These are phyloP conservation scores for Heterobasidion annosum DNA, from an alignment of 1,284 basidiomycete genomes.

Conservation along the genomic window DNA sequence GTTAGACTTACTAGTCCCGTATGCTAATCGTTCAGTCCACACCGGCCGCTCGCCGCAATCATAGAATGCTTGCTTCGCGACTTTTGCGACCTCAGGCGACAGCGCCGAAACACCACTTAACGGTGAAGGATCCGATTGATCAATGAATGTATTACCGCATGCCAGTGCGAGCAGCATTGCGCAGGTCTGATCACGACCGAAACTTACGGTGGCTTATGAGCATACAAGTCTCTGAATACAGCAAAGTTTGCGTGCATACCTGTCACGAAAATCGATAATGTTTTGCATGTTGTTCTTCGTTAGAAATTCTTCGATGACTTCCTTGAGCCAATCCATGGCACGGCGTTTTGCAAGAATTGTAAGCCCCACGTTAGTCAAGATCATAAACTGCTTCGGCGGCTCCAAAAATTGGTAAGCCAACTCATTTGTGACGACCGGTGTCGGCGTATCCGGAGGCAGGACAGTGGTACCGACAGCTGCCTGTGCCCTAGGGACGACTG, in stretches of 20 bases:
- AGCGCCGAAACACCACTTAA: constrained; percentile 41
- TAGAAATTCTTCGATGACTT: constrained; percentile 65
- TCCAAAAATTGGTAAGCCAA: constrained; percentile 74
- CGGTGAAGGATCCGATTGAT: constrained; percentile 37
- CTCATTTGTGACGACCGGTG: constrained; percentile 60
- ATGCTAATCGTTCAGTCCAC: constrained; percentile 68
- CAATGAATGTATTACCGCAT: constrained; percentile 68
- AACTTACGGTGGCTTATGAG: constrained; percentile 39
- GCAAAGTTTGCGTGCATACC: constrained; percentile 26
- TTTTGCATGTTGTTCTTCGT: constrained; percentile 58
- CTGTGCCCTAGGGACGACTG: constrained; percentile 37
- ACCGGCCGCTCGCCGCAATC: constrained; percentile 78
- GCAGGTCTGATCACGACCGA: constrained; percentile 83
- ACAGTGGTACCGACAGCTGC: constrained; percentile 13
- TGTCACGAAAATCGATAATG: constrained; percentile 67
- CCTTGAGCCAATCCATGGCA: constrained; percentile 75
- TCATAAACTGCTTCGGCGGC: constrained; percentile 70
- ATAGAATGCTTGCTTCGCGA: constrained; percentile 76
- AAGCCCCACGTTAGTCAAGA: constrained; percentile 80
- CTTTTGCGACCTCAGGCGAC: constrained; percentile 50
- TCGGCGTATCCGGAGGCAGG: constrained; percentile 31
- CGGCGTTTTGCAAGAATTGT: constrained; percentile 79
- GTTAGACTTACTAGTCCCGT: constrained; percentile 44
- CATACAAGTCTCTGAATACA: not conserved
- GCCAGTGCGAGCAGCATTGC: constrained; percentile 84